These are phyloP conservation scores for Pneumocystis canis DNA, from an alignment of 1,139 yeast species.

Conservation along the genomic window DNA sequence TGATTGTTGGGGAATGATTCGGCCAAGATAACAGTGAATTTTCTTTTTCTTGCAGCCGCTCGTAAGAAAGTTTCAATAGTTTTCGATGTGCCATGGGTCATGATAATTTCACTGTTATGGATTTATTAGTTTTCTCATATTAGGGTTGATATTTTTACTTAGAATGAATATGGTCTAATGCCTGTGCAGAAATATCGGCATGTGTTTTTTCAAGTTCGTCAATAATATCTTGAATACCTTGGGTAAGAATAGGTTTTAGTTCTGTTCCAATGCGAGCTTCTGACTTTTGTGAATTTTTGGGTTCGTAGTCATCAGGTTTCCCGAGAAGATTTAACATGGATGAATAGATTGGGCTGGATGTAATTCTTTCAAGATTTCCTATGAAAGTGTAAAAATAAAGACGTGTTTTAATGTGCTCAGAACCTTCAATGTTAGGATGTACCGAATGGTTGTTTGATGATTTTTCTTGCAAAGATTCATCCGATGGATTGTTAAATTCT, in stretches of 20 bases:
- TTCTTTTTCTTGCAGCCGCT: slow-evolving; percentile 78
- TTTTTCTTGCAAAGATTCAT: slow-evolving; percentile 2
- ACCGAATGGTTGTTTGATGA: neutral
- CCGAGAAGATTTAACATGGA: slow-evolving; percentile 12
- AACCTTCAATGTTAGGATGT: neutral
- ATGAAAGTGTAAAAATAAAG: neutral
- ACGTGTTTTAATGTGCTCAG: too few relatives aligned
- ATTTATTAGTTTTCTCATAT: neutral
- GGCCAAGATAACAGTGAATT: slow-evolving; percentile 72
- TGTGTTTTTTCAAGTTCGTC: slow-evolving; percentile 85
- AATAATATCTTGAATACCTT: slow-evolving; percentile 81
- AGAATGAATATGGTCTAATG: slow-evolving; percentile 87
- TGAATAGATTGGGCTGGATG: slow-evolving; percentile 7
- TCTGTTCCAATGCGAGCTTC: slow-evolving; percentile 30
- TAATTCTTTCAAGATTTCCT: neutral
- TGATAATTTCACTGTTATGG: slow-evolving; percentile 42
- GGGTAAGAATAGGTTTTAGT: slow-evolving; percentile 75
- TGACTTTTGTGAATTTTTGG: neutral
- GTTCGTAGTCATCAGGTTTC: slow-evolving; percentile 3
- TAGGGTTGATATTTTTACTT: slow-evolving; percentile 25
- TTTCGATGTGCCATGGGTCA: slow-evolving; percentile 89
- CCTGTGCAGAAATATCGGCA: slow-evolving; percentile 80
- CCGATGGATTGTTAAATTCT: slow-evolving; percentile 44
- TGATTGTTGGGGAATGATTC: slow-evolving; percentile 87
- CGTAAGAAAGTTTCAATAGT: slow-evolving; percentile 78